Base-by-base conservation (phyloP, 495 filamentous ascomycete species). In the Hyaloscypha finlandica region DNA sequence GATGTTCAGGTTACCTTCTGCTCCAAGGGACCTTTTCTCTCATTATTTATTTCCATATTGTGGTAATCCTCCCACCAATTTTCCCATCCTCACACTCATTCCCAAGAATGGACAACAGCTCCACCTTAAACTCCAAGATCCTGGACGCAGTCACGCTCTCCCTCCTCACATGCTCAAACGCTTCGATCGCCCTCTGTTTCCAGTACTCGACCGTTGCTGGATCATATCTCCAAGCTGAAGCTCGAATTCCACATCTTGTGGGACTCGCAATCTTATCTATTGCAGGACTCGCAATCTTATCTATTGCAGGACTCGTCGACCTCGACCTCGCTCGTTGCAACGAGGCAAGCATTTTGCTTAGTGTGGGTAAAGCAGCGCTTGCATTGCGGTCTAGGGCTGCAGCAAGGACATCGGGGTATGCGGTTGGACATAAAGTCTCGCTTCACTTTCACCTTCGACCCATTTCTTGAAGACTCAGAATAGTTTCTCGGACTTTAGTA, bases 311-410 rank as follows among this genome's bases (percentile, higher is more conserved):
- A 25, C 25, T 25, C 0, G 1, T 0, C 8, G 6, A 37, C 35
- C 35, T 6, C 3, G 35, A 37, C 8, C 35, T 37, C 6, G 12
- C 12, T 37, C 35, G 35, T 12, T 37, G 8, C 35, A 37, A 12
- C 12, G 35, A 6, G 35, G 35, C 37, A 16, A 20, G 29, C 33
- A 67, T 56, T 30, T 54, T 39, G 12, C 25, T 1, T 2, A 56
- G 16, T 33, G 48, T 66, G 39, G 60, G 9, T 16, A 61, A n/a
- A 30, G 57, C 37, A 2, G 25, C 54, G 58, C 54, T 53, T 16
- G 42, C 65, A 30, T 54, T 48, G 25, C 65, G 62, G 29, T 61
- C 65, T 12, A 58, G 31, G 39, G 60, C 32, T 6, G 54, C 64
- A 51, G 20, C 20, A 8, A 66, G 11, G 3, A 66, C 30, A 14